phyloP scores from a whole-genome alignment of 2,329 filamentous ascomycete species.

The Colletotrichum sp. region DNA sequence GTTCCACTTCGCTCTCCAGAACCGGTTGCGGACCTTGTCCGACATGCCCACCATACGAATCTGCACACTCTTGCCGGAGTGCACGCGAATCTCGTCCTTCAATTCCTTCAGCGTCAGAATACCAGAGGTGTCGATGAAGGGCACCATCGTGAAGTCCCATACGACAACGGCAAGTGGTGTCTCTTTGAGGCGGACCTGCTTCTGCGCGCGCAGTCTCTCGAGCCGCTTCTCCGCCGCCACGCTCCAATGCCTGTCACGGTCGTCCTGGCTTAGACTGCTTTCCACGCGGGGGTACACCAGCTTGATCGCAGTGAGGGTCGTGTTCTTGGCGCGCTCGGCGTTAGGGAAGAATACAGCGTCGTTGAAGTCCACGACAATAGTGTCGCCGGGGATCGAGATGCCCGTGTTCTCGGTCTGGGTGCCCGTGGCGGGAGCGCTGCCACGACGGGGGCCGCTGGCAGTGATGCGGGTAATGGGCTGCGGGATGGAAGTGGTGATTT shows the following conservation, averaged over 20 bases:
- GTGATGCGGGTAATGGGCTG: slow-evolving; percentile 49
- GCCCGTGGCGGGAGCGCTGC: slow-evolving; percentile 33
- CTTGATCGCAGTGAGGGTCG: slow-evolving; percentile 49
- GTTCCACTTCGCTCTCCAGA: slow-evolving; percentile 42
- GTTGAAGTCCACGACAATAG: slow-evolving; percentile 61
- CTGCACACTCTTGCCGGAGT: slow-evolving; percentile 50
- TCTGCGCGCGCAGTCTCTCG: slow-evolving; percentile 46
- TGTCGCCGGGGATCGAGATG: slow-evolving; percentile 46
- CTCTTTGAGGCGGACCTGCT: slow-evolving; percentile 31
- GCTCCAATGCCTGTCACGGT: slow-evolving; percentile 57
- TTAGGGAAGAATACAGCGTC: slow-evolving; percentile 68
- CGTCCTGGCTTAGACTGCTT: slow-evolving; percentile 32
- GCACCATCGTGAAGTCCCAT: slow-evolving; percentile 57
- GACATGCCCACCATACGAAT: slow-evolving; percentile 56
- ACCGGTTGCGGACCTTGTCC: slow-evolving; percentile 43
- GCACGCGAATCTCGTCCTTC: slow-evolving; percentile 52
- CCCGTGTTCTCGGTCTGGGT: slow-evolving; percentile 20
- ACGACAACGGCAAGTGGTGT: slow-evolving; percentile 50
- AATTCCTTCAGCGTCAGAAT: slow-evolving; percentile 54
- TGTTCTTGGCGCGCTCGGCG: slow-evolving; percentile 44
- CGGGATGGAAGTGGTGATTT: not conserved
- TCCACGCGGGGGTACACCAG: slow-evolving; percentile 37
- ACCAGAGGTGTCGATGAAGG: slow-evolving; percentile 60
- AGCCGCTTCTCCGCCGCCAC: slow-evolving; percentile 55
- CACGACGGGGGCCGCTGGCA: slow-evolving; percentile 28